These are phyloP conservation scores for Pyrenula aspistea DNA, from an alignment of 495 filamentous ascomycete genomes.

Conservation along the genomic window DNA sequence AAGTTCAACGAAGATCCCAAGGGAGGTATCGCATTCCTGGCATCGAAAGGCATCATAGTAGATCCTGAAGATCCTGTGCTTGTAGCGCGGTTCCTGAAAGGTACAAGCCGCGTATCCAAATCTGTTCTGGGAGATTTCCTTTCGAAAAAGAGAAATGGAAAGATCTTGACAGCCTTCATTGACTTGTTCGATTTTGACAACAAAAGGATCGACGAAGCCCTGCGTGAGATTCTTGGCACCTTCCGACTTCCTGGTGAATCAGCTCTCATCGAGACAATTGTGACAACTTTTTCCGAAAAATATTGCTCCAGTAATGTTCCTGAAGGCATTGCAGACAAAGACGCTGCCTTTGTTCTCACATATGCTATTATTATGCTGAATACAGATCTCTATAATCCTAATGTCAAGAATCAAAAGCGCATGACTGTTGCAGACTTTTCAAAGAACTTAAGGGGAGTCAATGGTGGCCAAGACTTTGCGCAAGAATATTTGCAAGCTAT, in stretches of 20 bases:
- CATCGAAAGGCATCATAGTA: conserved; percentile 71
- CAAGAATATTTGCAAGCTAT: conserved; percentile 78
- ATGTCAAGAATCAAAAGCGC: conserved; percentile 64
- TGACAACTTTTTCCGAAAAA: conserved; percentile 73
- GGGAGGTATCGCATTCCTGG: conserved; percentile 75
- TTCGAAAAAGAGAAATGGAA: conserved; percentile 77
- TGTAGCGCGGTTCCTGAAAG: conserved; percentile 72
- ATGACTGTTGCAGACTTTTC: conserved; percentile 77
- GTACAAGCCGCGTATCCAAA: conserved; percentile 80
- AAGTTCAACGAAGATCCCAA: conserved; percentile 96
- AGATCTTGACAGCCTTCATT: conserved; percentile 71
- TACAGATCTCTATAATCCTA: conserved; percentile 90
- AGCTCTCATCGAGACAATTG: conserved; percentile 82
- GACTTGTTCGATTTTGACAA: conserved; percentile 75
- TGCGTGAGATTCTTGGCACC: conserved; percentile 75
- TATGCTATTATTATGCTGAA: conserved; percentile 96
- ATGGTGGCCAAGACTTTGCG: conserved; percentile 73
- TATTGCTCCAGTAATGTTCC: conserved; percentile 66
- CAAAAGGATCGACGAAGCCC: conserved; percentile 78
- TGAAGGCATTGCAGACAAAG: conserved; percentile 70
- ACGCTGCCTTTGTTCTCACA: conserved; percentile 80
- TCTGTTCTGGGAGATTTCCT: conserved; percentile 83
- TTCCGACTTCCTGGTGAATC: conserved; percentile 94
- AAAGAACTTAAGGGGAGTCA: conserved; percentile 79
- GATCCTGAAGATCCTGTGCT: conserved; percentile 56